These are phyloP conservation scores for Sporothrix humicola DNA, from an alignment of 2,329 filamentous ascomycete genomes.

Conservation along the genomic window DNA sequence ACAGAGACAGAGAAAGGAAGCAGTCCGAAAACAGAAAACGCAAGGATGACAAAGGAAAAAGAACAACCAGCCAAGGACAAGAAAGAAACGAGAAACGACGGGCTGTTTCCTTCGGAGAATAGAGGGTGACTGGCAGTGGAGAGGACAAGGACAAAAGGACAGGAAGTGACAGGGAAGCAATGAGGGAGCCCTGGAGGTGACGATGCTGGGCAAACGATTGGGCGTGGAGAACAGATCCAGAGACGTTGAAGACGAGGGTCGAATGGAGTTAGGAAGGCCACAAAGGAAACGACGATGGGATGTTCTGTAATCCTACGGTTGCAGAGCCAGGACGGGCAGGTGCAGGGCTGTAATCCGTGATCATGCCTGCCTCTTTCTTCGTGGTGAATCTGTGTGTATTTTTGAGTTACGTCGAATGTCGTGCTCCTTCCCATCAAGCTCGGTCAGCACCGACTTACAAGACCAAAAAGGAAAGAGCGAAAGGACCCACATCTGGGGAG, in stretches of 20 bases:
- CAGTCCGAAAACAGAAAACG: not conserved
- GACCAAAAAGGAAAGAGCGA: slow-evolving; percentile 29
- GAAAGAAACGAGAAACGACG: slow-evolving; percentile 8
- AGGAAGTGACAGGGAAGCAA: not conserved
- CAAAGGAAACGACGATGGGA: not conserved
- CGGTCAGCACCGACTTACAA: slow-evolving; percentile 26
- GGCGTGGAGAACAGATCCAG: not conserved
- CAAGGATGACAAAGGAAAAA: not conserved
- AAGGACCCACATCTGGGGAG: not conserved
- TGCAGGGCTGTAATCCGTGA: not conserved
- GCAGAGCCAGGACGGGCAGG: not conserved
- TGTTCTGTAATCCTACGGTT: not conserved
- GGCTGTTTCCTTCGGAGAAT: slow-evolving; percentile 22
- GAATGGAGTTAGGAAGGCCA: not conserved
- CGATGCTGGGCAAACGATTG: slow-evolving; percentile 31
- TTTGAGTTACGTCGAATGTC: too few relatives aligned
- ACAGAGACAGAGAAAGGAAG: not conserved
- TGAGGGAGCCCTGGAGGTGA: slow-evolving; percentile 10
- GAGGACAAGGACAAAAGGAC: not conserved
- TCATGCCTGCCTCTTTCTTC: not conserved
- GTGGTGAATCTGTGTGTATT: too few relatives aligned
- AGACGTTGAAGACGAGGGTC: not conserved
- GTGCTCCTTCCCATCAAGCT: not conserved
- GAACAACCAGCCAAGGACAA: slow-evolving; percentile 5
- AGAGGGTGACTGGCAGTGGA: slow-evolving; percentile 14